Conservation (phyloP, 2,329 filamentous ascomycete genomes). For the Venturia nashicola region DNA sequence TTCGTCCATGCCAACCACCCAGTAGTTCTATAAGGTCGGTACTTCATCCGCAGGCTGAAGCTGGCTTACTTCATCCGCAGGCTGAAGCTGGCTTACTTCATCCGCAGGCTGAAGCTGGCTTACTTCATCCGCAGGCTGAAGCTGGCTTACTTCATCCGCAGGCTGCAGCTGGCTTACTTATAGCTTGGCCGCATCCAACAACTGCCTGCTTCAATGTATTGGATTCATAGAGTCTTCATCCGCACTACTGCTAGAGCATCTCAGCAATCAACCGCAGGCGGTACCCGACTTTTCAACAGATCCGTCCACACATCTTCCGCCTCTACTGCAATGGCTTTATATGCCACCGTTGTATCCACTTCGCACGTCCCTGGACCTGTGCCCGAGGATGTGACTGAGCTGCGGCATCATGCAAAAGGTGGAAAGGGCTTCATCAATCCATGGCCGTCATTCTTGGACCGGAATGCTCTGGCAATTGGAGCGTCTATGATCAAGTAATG, state of each 20-base stretch:
- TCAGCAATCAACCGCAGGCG: background rate
- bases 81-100: background rate
- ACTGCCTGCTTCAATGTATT: background rate
- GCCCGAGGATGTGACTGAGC: conserved; percentile 33
- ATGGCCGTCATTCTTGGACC: conserved; percentile 40
- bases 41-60: background rate
- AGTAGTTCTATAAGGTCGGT: background rate
- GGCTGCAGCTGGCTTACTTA: background rate
- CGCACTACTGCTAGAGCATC: background rate
- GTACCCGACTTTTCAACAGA: background rate
- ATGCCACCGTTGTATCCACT: conserved; percentile 29
- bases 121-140: background rate
- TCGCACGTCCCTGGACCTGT: conserved; percentile 22
- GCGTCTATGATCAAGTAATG: conserved; percentile 27
- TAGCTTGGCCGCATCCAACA: background rate
- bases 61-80: background rate
- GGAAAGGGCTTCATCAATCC: conserved; percentile 46
- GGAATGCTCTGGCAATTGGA: conserved; percentile 21
- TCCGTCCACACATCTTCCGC: conserved; percentile 16
- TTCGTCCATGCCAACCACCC: background rate
- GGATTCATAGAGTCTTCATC: background rate
- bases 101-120: background rate
- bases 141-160: background rate
- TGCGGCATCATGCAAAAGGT: conserved; percentile 38
- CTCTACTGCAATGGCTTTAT: conserved; percentile 22